Conservation (phyloP, 208 protist species). For the Crithidia bombi region DNA sequence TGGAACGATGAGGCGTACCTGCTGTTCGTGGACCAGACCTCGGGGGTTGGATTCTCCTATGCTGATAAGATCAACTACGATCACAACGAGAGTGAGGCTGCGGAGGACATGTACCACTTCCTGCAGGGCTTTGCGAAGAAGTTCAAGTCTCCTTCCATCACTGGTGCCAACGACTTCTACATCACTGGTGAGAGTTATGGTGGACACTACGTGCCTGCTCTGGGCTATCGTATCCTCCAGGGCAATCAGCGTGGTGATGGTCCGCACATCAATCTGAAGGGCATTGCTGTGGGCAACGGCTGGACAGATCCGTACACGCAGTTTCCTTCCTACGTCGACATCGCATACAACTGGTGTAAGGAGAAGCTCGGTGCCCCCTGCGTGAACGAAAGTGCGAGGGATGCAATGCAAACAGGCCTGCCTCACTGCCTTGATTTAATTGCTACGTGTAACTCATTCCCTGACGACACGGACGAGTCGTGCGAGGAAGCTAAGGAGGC, state of each 20-base stretch:
- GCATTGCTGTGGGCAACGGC: conserved; percentile 90
- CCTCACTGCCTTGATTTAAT: conserved; percentile 56
- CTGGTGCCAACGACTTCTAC: conserved; percentile 78
- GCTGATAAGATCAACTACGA: conserved; percentile 52
- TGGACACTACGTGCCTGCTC: conserved; percentile 77
- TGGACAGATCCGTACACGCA: conserved; percentile 86
- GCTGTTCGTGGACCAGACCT: conserved; percentile 92
- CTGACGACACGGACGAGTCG: neutral
- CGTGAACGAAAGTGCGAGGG: conserved; percentile 43
- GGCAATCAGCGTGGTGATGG: conserved; percentile 48
- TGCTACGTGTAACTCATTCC: conserved; percentile 32
- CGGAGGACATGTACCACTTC: conserved; percentile 91
- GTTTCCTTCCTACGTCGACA: conserved; percentile 58
- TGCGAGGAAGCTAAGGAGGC: conserved; percentile 15
- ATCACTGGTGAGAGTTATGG: conserved; percentile 86
- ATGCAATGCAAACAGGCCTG: conserved; percentile 48
- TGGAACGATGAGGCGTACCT: conserved; percentile 90
- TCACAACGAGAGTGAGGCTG: conserved; percentile 68
- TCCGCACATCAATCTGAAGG: conserved; percentile 60
- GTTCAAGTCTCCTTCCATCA: conserved; percentile 43
- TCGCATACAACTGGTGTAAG: conserved; percentile 71
- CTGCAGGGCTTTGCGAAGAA: conserved; percentile 69
- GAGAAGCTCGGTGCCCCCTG: conserved; percentile 48
- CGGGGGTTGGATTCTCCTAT: conserved; percentile 90
- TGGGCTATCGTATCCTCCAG: conserved; percentile 45